Base-by-base conservation (phyloP, 352 stramenopile genomes). In the Phytophthora europaea region DNA sequence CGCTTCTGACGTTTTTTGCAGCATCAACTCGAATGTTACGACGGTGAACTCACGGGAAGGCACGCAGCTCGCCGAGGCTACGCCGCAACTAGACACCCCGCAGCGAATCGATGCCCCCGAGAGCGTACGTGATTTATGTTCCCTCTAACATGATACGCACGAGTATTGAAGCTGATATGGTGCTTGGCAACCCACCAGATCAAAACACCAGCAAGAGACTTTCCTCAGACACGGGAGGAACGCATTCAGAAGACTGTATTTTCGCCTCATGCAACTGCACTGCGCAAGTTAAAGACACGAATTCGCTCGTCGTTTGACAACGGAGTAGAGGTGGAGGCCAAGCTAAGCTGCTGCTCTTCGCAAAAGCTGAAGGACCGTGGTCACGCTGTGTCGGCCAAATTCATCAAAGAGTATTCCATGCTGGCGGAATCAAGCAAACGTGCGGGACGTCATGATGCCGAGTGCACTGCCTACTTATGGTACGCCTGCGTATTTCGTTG, bases 371-470 rank as follows among this genome's bases (percentile, higher is more conserved):
- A 93, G 43, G 76, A 88, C 13, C 81, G 80, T 8, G 84, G 90
- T 45, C 82, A 67, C 18, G 85, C 84, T 4, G 81, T 93, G 28
- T 91, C 86, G 0, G 72, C 87, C 59, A 95, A 93, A 63, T 80
- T 87, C 33, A 89, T 93, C 64, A 95, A 94, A 61, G 89, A 95
- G 56, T 94, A 88, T 59, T 71, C 83, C 15, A 95, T 95, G 85
- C 67, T 94, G 23, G 88, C 84, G 2, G 87, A 92, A 56, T 97
- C 91, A 0, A 96, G 89, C 74, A 96, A 97, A 67, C 84, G 92
- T 16, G 87, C 91, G 7, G 88, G 89, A 16, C 82, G 89, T 18
- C 84, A 92, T 52, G 89, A 98, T 58, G 89, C 89, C 15, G 92
- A 98, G 60, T 95, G 88, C 36, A 83, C 88, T 2, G 88, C 92